These are phyloP conservation scores for Penicillium cosmopolitanum DNA, from an alignment of 495 filamentous ascomycete genomes.

Conservation along the genomic window DNA sequence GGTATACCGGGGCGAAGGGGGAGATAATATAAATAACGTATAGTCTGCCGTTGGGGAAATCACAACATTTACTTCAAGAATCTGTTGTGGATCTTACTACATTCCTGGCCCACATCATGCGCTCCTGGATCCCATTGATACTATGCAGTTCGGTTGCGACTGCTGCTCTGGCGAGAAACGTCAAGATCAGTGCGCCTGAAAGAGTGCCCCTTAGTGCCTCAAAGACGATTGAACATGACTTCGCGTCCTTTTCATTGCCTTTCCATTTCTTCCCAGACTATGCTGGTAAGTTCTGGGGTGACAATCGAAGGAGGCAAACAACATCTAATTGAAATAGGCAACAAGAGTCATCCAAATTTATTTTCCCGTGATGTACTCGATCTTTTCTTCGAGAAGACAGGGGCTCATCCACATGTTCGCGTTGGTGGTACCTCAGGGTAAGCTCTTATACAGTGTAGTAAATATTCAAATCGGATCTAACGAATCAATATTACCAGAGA, in stretches of 20 bases:
- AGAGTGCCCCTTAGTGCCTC: constrained; percentile 2
- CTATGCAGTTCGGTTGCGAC: constrained; percentile 4
- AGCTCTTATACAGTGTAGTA: not conserved
- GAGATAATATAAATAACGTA: not conserved
- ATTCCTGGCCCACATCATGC: not conserved
- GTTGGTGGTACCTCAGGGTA: constrained; percentile 22
- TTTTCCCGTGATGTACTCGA: constrained; percentile 22
- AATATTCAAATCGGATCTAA: not conserved
- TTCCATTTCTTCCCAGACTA: constrained; percentile 19
- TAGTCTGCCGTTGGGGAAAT: not conserved
- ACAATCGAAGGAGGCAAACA: not conserved
- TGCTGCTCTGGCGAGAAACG: too few relatives aligned
- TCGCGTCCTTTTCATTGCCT: constrained; percentile 14
- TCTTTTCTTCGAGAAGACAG: constrained; percentile 16
- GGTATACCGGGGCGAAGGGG: not conserved
- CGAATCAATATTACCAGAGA: constrained; percentile 9
- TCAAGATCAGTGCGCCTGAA: not conserved
- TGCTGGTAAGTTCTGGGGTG: constrained; percentile 2
- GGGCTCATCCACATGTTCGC: constrained; percentile 18
- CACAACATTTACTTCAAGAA: too few relatives aligned
- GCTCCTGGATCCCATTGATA: not conserved
- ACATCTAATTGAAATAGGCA: constrained; percentile 7
- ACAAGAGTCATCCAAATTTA: constrained; percentile 17
- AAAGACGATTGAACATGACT: constrained; percentile 11
- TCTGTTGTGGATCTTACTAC: too few relatives aligned